Percentiles rank a stretch among this genome's conserved stretches.
phyloP scores from a whole-genome alignment of 805 yeast genomes.

The Candida palmyrensis region DNA sequence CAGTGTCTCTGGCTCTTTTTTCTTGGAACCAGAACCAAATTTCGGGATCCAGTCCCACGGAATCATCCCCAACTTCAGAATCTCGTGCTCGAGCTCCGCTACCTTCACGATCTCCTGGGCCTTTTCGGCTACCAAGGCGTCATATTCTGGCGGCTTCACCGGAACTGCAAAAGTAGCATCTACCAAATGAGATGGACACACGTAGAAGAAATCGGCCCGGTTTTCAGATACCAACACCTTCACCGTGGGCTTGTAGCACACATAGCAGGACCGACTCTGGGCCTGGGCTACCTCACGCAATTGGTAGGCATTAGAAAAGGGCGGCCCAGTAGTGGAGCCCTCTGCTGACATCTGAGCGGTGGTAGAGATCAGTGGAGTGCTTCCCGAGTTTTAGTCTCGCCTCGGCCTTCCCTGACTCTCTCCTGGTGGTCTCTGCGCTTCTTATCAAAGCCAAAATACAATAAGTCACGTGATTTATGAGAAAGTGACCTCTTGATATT shows the following conservation, averaged over 20 bases:
- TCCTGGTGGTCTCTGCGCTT: no score
- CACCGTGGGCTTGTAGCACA: slow-evolving; percentile 47
- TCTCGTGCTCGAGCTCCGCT: slow-evolving; percentile 15
- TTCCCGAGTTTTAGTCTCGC: no score
- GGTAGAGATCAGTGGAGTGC: no score
- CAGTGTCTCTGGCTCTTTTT: slow-evolving; percentile 10
- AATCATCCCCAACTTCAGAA: slow-evolving; percentile 27
- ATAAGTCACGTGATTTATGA: no score
- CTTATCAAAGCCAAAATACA: no score
- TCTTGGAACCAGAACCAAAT: no score
- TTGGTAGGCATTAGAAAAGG: slow-evolving; percentile 35
- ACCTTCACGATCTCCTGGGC: slow-evolving; percentile 14
- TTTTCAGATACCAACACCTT: slow-evolving; percentile 43
- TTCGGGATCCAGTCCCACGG: no score
- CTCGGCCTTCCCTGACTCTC: no score
- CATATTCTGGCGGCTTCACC: slow-evolving; percentile 30
- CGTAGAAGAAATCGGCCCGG: slow-evolving; percentile 48
- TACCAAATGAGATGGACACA: slow-evolving; percentile 42
- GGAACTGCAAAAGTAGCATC: slow-evolving; percentile 44
- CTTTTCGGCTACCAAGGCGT: slow-evolving; percentile 17
- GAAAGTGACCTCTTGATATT: no score
- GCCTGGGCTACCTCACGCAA: slow-evolving; percentile 36
- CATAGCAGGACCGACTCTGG: slow-evolving; percentile 41
- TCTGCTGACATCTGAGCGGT: slow-evolving; percentile 4
- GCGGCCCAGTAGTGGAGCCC: no score